Evolutionary conservation across 768 basidiomycete species (phyloP).

Genomic region (Boletus rubropictus): DNA sequence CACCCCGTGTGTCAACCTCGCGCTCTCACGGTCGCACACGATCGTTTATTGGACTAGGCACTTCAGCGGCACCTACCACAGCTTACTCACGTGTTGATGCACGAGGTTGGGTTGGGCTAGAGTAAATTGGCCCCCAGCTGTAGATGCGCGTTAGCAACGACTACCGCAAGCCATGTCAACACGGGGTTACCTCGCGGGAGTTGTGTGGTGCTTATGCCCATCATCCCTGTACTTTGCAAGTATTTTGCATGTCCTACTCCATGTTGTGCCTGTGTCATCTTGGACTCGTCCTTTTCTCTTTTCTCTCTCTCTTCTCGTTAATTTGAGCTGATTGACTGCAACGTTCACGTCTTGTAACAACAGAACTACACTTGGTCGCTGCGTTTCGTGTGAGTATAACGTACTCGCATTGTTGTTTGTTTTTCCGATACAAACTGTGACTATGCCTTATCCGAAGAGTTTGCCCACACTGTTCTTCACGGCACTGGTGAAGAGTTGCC

Average conservation of each 20-base stretch:
- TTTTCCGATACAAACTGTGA: conserved; percentile 1
- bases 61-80: conserved; percentile 69
- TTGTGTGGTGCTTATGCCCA: conserved; percentile 12
- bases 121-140: conserved; percentile 24
- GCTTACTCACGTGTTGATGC: conserved; percentile 81
- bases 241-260: conserved; percentile 17
- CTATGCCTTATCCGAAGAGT: conserved; percentile 50
- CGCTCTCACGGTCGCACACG: conserved; percentile 59
- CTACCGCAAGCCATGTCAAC: conserved; percentile 6
- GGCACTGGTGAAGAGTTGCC: conserved; percentile 75
- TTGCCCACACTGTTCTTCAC: conserved; percentile 77
- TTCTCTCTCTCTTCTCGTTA: neutral
- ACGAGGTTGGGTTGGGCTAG: conserved; percentile 67
- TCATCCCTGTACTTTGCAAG: conserved; percentile 16
- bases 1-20: conserved; percentile 68
- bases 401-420: conserved; percentile 12
- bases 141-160: conserved; percentile 2
- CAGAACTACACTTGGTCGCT: conserved; percentile 18
- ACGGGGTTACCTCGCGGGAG: conserved; percentile 7
- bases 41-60: conserved; percentile 68
- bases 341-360: conserved; percentile 30
- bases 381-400: conserved; percentile 1
- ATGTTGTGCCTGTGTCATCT: conserved; percentile 25
- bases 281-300: conserved; percentile 12
- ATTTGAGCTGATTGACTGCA: conserved; percentile 19